A percentile compares a stretch with the other conserved stretches of the same genome.
Evolutionary conservation across 1,284 basidiomycete genomes (phyloP).

Genomic region (Vanrija sp.): DNA sequence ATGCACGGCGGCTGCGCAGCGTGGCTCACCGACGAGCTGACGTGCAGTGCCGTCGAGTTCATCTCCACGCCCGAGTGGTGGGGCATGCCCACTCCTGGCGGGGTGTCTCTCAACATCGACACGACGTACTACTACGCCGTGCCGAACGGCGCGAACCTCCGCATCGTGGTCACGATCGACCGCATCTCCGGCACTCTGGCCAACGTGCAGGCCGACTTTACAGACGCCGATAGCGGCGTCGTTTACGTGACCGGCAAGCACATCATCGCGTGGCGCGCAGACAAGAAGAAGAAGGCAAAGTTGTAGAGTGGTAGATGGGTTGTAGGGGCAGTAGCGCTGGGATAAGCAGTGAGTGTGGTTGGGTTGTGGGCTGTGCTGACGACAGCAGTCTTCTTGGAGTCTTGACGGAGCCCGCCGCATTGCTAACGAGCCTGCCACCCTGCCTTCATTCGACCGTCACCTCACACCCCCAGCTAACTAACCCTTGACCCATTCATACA

Average conservation of each 20-base stretch:
- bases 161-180: conserved; percentile 11
- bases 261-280: conserved; percentile 8
- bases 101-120: conserved; percentile 8
- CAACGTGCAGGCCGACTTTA: conserved; percentile 9
- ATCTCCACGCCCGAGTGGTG: conserved; percentile 6
- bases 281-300: not conserved
- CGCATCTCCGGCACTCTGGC: conserved; percentile 6
- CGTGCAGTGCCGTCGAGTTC: conserved; percentile 1
- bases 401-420: no score
- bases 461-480: no score
- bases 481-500: no score
- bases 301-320: not conserved
- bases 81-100: not conserved
- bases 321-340: not conserved
- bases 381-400: no score
- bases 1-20: conserved; percentile 11
- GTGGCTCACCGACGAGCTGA: conserved; percentile 12
- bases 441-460: no score
- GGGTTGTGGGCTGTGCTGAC: no score
- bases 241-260: not conserved
- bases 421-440: no score
- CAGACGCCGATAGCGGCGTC: not conserved
- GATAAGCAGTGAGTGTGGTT: no score
- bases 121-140: conserved; percentile 12
- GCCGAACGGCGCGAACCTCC: not conserved